Percentiles rank a stretch among this genome's conserved stretches.
phyloP scores from a whole-genome alignment of 2,329 filamentous ascomycete genomes.

The Aspergillus sp. region DNA sequence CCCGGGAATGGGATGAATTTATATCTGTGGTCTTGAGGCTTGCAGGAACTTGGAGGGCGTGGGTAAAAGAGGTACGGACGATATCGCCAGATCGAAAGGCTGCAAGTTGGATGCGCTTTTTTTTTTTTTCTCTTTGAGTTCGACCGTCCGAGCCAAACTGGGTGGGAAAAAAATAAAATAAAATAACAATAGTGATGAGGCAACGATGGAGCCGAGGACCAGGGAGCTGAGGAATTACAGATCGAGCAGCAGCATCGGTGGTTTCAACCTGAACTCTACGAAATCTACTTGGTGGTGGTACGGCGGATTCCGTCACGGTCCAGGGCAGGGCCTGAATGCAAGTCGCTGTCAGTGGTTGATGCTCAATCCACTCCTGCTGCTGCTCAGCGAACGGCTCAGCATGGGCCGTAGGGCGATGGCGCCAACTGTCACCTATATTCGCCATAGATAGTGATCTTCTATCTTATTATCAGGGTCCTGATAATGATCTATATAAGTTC shows the following conservation, averaged over 20 bases:
- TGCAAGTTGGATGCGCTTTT: background rate
- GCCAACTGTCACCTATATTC: constrained; percentile 9
- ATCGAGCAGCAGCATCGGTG: background rate
- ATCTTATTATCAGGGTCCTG: constrained; percentile 7
- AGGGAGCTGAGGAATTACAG: background rate
- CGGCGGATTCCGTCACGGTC: background rate
- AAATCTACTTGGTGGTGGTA: background rate
- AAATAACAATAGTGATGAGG: background rate
- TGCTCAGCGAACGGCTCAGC: constrained; percentile 1
- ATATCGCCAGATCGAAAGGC: background rate
- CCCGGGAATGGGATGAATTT: background rate
- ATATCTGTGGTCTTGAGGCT: background rate
- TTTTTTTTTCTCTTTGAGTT: constrained; percentile 3
- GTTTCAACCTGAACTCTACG: background rate
- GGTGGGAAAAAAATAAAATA: background rate
- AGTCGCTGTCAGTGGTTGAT: constrained; percentile 4
- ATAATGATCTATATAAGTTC: constrained; percentile 6
- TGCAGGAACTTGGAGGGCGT: background rate
- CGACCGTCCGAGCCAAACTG: background rate
- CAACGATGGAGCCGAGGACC: background rate
- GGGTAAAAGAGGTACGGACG: background rate
- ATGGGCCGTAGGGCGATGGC: constrained; percentile 8
- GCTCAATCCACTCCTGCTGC: background rate
- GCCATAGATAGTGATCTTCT: constrained; percentile 11
- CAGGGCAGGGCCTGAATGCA: background rate